These are phyloP conservation scores for Suillus lakei DNA, from an alignment of 768 basidiomycete genomes.

Conservation along the genomic window DNA sequence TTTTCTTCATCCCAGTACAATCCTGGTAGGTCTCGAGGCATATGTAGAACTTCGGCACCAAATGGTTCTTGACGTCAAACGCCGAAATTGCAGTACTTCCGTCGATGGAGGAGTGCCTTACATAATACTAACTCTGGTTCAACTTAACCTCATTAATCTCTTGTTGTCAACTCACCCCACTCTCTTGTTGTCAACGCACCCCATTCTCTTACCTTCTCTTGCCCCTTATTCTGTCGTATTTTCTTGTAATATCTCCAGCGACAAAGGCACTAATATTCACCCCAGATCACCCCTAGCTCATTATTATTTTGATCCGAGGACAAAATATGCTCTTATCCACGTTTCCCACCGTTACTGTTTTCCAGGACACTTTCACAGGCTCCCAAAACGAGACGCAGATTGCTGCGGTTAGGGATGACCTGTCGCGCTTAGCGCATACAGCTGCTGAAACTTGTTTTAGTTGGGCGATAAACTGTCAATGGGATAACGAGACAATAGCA, in stretches of 20 bases:
- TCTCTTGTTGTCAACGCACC: no score
- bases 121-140: background rate
- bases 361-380: background rate
- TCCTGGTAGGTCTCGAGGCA: constrained; percentile 59
- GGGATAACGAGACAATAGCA: background rate
- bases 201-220: background rate
- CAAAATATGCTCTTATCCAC: background rate
- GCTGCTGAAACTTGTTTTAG: background rate
- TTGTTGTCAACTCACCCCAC: no score
- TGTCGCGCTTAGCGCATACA: background rate
- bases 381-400: background rate
- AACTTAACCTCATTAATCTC: no score
- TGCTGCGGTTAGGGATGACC: background rate
- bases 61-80: no score
- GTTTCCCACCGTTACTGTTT: background rate
- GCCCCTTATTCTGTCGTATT: background rate
- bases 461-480: background rate
- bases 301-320: background rate
- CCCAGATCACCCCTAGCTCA: background rate
- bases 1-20: constrained; percentile 56
- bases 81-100: no score
- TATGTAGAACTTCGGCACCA: constrained; percentile 18
- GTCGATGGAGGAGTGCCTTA: background rate
- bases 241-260: background rate
- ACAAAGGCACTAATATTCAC: background rate